Evolutionary conservation across 306 rosid species (phyloP).

Genomic region (Glycine tomentella): DNA sequence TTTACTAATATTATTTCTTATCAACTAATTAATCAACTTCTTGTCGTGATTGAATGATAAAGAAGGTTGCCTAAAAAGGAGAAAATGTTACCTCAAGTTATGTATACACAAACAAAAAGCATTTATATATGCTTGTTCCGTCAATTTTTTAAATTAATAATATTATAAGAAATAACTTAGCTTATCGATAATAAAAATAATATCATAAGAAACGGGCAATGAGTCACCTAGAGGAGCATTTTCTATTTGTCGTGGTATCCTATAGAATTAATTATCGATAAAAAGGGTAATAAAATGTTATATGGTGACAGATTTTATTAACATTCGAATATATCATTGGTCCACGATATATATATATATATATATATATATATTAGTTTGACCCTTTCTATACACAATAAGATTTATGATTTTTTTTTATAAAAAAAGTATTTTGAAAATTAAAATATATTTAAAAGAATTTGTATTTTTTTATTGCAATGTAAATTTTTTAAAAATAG

Average conservation of each 20-base stretch:
- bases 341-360: background rate
- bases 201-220: background rate
- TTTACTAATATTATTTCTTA: conserved; percentile 29
- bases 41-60: conserved; percentile 18
- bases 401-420: background rate
- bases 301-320: background rate
- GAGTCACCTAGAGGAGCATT: background rate
- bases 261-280: background rate
- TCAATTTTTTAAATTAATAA: background rate
- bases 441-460: background rate
- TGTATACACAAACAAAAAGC: background rate
- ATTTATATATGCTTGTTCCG: background rate
- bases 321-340: background rate
- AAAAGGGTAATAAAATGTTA: background rate
- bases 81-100: background rate
- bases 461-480: background rate
- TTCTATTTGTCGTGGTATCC: background rate
- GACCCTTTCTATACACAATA: no score
- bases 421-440: background rate
- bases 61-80: conserved; percentile 5
- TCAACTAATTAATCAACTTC: conserved; percentile 18
- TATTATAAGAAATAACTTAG: conserved; percentile 9
- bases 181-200: no score
- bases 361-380: background rate
- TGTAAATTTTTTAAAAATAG: background rate